Evolutionary conservation across 2,329 filamentous ascomycete genomes (phyloP), one percentile per base, ranked within the genome.

Genomic region (Aplosporella prunicola): DNA sequence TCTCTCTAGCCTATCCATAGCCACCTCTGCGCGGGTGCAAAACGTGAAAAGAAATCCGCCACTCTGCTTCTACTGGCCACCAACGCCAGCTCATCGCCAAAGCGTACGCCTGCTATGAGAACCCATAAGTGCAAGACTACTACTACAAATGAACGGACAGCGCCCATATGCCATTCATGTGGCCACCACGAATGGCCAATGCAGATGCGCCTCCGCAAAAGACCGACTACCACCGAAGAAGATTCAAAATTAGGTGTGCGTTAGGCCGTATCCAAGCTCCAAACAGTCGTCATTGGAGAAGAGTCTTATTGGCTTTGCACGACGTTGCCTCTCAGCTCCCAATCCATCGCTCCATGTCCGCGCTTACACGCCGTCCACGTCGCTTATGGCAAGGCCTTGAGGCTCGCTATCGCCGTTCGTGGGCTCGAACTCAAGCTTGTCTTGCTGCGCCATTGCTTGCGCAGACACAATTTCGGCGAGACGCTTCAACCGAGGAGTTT

Each of bases 391-490:
- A 10, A 75, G 56, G 29, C 68, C 66, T 20, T 68, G 66, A 22
- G 18, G 27, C 5, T 17, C 20, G 16, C 30, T 22, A 20, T 34
- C 31, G 47, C 42, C 48, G 39, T 50, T 46, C 30, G 54, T 27
- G 14, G 41, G 34, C 10, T 54, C 59, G 33, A 52, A 76, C 32
- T 86, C 82, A 44, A 82, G 64, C 66, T 85, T 89, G 64, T 93
- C 86, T 63, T 93, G 86, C 61, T 96, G 89, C 40, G 88, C 86
- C 54, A 96, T 89, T 20, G 91, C 91, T 64, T 98, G 91, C 20
- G 87, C 84, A 24, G 86, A 93, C 32, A 98, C 91, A 47, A 98
- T 96, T 65, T 98, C 91, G n/a, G 91, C 91, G 37, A 98, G 72
- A 43, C 91, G 81, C 71, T 96, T 96, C 45, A 98, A 66, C 44